Conservation (phyloP, 208 protist species). For the Crithidia acanthocephali region DNA sequence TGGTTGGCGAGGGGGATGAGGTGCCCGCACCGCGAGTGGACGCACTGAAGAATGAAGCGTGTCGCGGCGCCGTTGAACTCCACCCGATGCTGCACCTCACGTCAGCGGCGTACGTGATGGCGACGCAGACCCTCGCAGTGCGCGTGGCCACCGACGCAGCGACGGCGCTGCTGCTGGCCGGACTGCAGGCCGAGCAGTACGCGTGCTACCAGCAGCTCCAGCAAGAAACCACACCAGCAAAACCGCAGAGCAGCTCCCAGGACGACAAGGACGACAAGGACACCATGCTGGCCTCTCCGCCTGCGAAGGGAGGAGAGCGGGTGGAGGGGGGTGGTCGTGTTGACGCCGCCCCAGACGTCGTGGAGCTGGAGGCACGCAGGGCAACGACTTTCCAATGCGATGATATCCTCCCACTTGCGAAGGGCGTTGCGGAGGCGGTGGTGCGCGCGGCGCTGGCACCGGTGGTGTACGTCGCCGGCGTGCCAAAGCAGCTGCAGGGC, state of each 20-base stretch:
- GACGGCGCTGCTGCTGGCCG: slow-evolving; percentile 15
- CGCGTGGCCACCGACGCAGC: slow-evolving; percentile 25
- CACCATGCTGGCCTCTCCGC: too few species aligned
- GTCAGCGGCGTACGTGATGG: slow-evolving; percentile 28
- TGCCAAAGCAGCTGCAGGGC: slow-evolving; percentile 1
- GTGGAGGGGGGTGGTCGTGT: too few species aligned
- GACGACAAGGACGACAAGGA: too few species aligned
- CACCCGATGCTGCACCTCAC: slow-evolving; percentile 22
- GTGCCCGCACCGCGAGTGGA: too few species aligned
- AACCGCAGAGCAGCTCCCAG: too few species aligned
- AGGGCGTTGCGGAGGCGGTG: slow-evolving; percentile 19
- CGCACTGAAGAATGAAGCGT: too few species aligned
- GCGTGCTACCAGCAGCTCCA: slow-evolving; percentile 24
- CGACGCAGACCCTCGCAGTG: slow-evolving; percentile 30
- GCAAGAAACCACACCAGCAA: neutral
- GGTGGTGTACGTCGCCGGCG: slow-evolving; percentile 1
- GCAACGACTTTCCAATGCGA: slow-evolving; percentile 10
- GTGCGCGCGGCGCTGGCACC: slow-evolving; percentile 21
- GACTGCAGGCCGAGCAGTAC: slow-evolving; percentile 33
- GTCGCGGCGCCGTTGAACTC: neutral
- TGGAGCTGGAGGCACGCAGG: neutral
- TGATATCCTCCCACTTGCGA: slow-evolving; percentile 24
- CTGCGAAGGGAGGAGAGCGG: too few species aligned
- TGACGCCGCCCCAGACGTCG: neutral
- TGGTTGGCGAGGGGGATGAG: too few species aligned